A percentile compares a stretch with the other conserved stretches of the same genome.
Evolutionary conservation across 106 monocot genomes (phyloP).

Genomic region (Xerophyta viscosa): DNA sequence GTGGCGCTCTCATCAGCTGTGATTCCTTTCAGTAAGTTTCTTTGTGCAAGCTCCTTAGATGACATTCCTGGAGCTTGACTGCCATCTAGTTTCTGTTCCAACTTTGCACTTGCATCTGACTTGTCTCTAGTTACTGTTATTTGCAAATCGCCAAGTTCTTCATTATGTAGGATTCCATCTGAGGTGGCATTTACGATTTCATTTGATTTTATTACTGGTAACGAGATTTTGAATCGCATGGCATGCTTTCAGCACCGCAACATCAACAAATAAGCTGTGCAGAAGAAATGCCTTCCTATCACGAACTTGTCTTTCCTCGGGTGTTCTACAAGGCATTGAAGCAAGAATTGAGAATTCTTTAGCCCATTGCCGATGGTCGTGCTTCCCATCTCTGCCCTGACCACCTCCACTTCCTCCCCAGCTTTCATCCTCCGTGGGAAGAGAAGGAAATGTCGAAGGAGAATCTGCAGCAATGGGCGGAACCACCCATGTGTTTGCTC

Average conservation of each 20-base stretch:
- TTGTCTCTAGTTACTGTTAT: conserved; percentile 35
- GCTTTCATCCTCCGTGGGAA: conserved; percentile 76
- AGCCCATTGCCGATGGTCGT: conserved; percentile 56
- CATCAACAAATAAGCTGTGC: conserved; percentile 77
- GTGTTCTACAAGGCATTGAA: conserved; percentile 68
- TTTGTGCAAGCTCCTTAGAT: conserved; percentile 36
- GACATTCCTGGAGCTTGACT: conserved; percentile 26
- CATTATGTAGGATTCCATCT: conserved; percentile 22
- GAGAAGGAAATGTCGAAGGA: conserved; percentile 53
- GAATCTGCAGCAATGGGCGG: conserved; percentile 66
- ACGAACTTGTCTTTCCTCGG: conserved; percentile 70
- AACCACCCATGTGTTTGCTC: conserved; percentile 97
- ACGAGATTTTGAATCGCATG: conserved; percentile 40
- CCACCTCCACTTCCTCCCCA: conserved; percentile 91
- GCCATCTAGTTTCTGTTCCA: conserved; percentile 56
- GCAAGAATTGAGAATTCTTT: conserved; percentile 67
- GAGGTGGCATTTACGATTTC: conserved; percentile 5
- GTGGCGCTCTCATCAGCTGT: conserved; percentile 78
- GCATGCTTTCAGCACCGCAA: conserved; percentile 52
- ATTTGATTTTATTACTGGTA: background rate
- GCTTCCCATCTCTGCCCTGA: conserved; percentile 68
- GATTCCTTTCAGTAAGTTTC: conserved; percentile 88
- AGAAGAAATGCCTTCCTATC: conserved; percentile 88
- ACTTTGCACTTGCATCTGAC: conserved; percentile 52
- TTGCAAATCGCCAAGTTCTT: conserved; percentile 53